Evolutionary conservation across 176 grass and related monocot genomes (phyloP).

Genomic region (Aegilops umbellulata): DNA sequence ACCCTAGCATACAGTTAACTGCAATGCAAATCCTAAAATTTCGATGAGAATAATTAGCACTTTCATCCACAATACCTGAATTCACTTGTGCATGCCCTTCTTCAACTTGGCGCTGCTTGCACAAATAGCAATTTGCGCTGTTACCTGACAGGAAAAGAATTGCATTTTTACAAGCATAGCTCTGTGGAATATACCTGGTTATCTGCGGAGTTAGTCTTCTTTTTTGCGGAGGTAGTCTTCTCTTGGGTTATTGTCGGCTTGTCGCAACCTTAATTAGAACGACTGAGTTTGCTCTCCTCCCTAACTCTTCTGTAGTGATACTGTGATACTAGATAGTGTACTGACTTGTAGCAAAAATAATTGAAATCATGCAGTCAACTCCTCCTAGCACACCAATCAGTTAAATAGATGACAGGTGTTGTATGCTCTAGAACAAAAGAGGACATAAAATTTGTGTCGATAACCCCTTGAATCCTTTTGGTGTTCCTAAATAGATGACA

Average conservation of each 20-base stretch:
- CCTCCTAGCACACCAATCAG: background rate
- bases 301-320: background rate
- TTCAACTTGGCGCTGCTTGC: too few species aligned
- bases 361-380: background rate
- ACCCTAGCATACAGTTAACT: too few species aligned
- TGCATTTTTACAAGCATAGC: too few species aligned
- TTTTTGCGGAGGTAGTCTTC: too few species aligned
- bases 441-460: background rate
- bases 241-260: background rate
- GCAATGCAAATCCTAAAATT: too few species aligned
- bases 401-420: background rate
- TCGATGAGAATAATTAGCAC: too few species aligned
- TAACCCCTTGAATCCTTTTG: background rate
- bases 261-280: background rate
- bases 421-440: background rate
- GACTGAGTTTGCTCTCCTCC: background rate
- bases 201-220: too few species aligned
- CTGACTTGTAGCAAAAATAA: background rate
- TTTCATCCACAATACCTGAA: too few species aligned
- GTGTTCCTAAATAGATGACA: too few species aligned
- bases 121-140: too few species aligned
- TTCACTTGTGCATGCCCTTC: too few species aligned
- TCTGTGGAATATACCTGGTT: background rate
- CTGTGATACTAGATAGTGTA: background rate
- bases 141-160: too few species aligned